Evolutionary conservation across 352 stramenopile genomes (phyloP).

Genomic region (Globisporangium paddicum): DNA sequence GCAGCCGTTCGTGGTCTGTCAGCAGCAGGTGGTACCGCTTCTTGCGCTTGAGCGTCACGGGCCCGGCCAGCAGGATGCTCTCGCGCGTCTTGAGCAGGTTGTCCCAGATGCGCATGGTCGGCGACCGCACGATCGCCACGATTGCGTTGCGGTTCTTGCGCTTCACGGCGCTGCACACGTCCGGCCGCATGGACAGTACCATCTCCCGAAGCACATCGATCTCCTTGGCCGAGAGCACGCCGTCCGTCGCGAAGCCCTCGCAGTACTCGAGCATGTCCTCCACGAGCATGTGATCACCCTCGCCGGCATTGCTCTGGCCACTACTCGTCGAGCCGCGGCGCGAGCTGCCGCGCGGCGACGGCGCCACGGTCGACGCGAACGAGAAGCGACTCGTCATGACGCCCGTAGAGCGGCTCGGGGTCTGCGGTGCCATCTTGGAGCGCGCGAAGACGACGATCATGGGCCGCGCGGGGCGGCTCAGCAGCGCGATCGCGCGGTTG

Average conservation of each 20-base stretch:
- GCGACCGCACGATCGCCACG: slow-evolving; percentile 75
- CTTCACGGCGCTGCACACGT: slow-evolving; percentile 71
- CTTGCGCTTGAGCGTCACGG: slow-evolving; percentile 80
- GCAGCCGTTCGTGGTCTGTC: slow-evolving; percentile 78
- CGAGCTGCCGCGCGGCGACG: slow-evolving; percentile 41
- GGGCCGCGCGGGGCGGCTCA: slow-evolving; percentile 55
- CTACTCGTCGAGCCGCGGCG: slow-evolving; percentile 43
- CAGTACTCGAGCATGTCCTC: slow-evolving; percentile 87
- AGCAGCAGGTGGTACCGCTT: slow-evolving; percentile 81
- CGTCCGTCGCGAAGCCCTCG: slow-evolving; percentile 48
- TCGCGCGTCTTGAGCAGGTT: slow-evolving; percentile 79
- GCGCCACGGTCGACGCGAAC: slow-evolving; percentile 65
- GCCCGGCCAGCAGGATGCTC: slow-evolving; percentile 72
- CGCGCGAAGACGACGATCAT: slow-evolving; percentile 82
- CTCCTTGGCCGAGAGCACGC: slow-evolving; percentile 55
- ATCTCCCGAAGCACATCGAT: slow-evolving; percentile 75
- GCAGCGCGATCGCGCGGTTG: slow-evolving; percentile 71
- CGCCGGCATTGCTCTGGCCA: slow-evolving; percentile 36
- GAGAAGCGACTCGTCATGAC: slow-evolving; percentile 64
- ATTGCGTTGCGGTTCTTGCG: slow-evolving; percentile 81
- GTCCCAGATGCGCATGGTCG: slow-evolving; percentile 82
- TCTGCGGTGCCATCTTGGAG: slow-evolving; percentile 56
- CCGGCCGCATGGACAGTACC: slow-evolving; percentile 66
- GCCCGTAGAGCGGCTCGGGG: slow-evolving; percentile 43
- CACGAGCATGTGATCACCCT: slow-evolving; percentile 61